These are phyloP conservation scores for Limonomyces culmigenus DNA, from an alignment of 1,284 basidiomycete genomes.

Conservation along the genomic window DNA sequence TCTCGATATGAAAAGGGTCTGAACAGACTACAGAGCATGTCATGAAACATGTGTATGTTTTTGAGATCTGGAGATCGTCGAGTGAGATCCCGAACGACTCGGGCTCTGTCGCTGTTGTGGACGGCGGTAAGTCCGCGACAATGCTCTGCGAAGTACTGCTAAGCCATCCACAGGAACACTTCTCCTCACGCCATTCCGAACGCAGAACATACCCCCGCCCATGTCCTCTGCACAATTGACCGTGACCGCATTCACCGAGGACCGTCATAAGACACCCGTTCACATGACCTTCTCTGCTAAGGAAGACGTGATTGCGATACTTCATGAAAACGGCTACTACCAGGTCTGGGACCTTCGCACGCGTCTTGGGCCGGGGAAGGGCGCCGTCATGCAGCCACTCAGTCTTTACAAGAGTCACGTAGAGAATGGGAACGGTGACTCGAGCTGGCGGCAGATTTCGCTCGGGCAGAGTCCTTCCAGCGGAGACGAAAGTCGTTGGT, in stretches of 20 bases:
- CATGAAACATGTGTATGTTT: constrained; percentile 51
- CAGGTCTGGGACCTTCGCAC: constrained; percentile 61
- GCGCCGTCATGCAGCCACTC: constrained; percentile 45
- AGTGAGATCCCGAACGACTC: constrained; percentile 59
- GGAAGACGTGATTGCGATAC: constrained; percentile 43
- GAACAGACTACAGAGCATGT: constrained; percentile 35
- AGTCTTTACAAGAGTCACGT: too few species aligned
- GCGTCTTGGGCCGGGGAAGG: constrained; percentile 38
- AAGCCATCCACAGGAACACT: constrained; percentile 32
- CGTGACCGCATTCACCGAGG: too few species aligned
- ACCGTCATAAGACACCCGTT: constrained; percentile 43
- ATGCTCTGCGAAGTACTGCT: not conserved
- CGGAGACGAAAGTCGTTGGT: too few species aligned
- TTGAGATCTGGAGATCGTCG: constrained; percentile 60
- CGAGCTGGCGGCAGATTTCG: too few species aligned
- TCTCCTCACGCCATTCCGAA: constrained; percentile 83
- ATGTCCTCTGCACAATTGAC: too few species aligned
- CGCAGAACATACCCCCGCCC: constrained; percentile 89
- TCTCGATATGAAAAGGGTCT: too few species aligned
- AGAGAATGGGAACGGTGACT: too few species aligned
- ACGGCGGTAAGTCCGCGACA: constrained; percentile 50
- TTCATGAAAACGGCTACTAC: constrained; percentile 50
- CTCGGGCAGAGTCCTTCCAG: too few species aligned
- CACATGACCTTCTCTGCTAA: constrained; percentile 48
- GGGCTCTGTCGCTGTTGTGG: constrained; percentile 80